Conservation (phyloP, 2,329 filamentous ascomycete genomes). For the Alternaria novae-zelandiae region DNA sequence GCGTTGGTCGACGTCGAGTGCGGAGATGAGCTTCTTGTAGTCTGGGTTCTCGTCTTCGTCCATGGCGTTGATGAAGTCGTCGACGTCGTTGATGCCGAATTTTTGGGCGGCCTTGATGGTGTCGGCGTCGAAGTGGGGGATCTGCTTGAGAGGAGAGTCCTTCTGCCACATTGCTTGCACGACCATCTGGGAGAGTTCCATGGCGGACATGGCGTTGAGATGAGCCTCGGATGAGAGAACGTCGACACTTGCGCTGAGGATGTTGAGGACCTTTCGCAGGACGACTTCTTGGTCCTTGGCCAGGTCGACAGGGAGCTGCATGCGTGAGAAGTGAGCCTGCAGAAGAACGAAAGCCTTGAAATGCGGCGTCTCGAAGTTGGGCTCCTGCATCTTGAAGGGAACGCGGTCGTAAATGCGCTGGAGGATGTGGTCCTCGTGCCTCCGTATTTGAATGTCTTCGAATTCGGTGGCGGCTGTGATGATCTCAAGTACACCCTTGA, state of each 20-base stretch:
- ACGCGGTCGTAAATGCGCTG: slow-evolving; percentile 92
- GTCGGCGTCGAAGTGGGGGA: slow-evolving; percentile 88
- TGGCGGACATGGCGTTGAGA: slow-evolving; percentile 95
- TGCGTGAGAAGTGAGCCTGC: slow-evolving; percentile 95
- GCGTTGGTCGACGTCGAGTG: slow-evolving; percentile 77
- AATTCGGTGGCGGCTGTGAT: slow-evolving; percentile 97
- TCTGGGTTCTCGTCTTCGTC: slow-evolving; percentile 90
- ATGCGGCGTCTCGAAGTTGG: slow-evolving; percentile 88
- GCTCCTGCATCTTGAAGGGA: slow-evolving; percentile 92
- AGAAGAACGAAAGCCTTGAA: slow-evolving; percentile 98
- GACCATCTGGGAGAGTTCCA: slow-evolving; percentile 99
- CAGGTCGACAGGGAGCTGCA: slow-evolving; percentile 94
- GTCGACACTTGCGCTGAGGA: slow-evolving; percentile 91
- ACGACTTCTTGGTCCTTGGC: slow-evolving; percentile 95
- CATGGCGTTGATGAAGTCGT: slow-evolving; percentile 99
- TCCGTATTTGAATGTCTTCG: slow-evolving; percentile 89
- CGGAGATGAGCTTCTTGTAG: slow-evolving; percentile 77
- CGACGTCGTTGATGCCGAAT: slow-evolving; percentile 86
- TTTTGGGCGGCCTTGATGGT: slow-evolving; percentile 83
- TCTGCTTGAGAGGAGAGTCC: slow-evolving; percentile 95
- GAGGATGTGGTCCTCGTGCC: slow-evolving; percentile 87
- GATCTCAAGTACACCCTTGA: slow-evolving; percentile 97
- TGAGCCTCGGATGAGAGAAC: slow-evolving; percentile 95
- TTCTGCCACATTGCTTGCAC: slow-evolving; percentile 99
- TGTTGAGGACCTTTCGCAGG: slow-evolving; percentile 80